Percentiles rank a stretch among this genome's conserved stretches.
phyloP scores from a whole-genome alignment of 768 basidiomycete species.

The Panaeolus papilionaceus region DNA sequence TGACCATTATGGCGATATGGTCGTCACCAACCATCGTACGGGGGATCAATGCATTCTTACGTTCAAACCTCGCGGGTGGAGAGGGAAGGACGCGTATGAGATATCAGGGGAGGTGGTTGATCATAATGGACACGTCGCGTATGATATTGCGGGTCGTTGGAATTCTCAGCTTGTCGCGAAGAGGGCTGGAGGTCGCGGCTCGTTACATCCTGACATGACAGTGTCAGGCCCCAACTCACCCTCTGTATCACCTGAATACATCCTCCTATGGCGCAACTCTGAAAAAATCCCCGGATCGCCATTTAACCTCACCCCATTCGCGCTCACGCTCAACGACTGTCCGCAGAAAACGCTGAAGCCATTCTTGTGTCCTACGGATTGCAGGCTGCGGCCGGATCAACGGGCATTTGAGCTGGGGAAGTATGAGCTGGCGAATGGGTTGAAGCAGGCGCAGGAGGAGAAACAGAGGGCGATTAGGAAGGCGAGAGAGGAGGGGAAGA shows the following conservation, averaged over 20 bases:
- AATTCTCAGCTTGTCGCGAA: conserved; percentile 93
- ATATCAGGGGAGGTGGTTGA: conserved; percentile 87
- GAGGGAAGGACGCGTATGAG: conserved; percentile 90
- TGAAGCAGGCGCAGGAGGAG: conserved; percentile 86
- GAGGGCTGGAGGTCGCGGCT: conserved; percentile 58
- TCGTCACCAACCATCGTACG: conserved; percentile 89
- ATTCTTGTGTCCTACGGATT: conserved; percentile 89
- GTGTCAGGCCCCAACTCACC: conserved; percentile 53
- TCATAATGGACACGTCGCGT: conserved; percentile 63
- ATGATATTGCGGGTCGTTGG: conserved; percentile 96
- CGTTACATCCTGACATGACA: conserved; percentile 75
- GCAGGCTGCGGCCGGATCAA: conserved; percentile 91
- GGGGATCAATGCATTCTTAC: conserved; percentile 87
- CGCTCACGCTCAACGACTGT: conserved; percentile 90
- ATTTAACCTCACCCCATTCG: conserved; percentile 96
- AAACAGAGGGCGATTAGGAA: conserved; percentile 76
- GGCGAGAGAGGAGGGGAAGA: conserved; percentile 74
- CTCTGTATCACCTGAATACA: conserved; percentile 66
- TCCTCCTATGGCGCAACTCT: conserved; percentile 93
- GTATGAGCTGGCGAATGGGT: conserved; percentile 82
- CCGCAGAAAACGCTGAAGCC: conserved; percentile 71
- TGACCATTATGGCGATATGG: conserved; percentile 95
- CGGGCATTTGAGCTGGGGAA: conserved; percentile 91
- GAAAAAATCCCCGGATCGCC: conserved; percentile 78
- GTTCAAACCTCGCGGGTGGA: conserved; percentile 97